These are phyloP conservation scores for Pyrus hybrid DNA, from an alignment of 331 rosid genomes.

Conservation along the genomic window DNA sequence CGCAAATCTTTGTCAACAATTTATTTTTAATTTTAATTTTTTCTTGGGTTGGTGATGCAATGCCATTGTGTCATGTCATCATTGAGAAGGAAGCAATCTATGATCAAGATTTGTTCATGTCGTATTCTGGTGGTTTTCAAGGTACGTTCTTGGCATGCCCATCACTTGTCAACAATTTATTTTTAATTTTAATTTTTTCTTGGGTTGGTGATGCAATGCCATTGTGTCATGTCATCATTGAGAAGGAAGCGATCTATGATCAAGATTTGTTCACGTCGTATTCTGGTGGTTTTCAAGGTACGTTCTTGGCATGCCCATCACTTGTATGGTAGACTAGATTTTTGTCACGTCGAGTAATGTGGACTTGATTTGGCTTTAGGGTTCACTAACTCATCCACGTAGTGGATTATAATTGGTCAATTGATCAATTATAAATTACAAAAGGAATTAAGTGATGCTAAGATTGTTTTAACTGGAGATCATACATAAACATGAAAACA, in stretches of 20 bases:
- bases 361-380: background rate
- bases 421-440: background rate
- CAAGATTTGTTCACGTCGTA: background rate
- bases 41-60: constrained; percentile 13
- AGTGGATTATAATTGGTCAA: background rate
- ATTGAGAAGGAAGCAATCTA: constrained; percentile 11
- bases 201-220: constrained; percentile 12
- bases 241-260: constrained; percentile 2
- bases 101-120: background rate
- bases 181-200: background rate
- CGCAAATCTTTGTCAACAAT: background rate
- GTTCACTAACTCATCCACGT: background rate
- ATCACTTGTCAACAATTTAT: constrained; percentile 4
- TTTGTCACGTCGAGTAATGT: background rate
- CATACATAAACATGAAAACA: background rate
- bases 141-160: background rate
- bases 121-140: background rate
- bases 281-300: background rate
- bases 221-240: constrained; percentile 23
- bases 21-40: background rate
- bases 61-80: constrained; percentile 20
- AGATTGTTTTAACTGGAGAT: background rate
- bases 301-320: constrained; percentile 7
- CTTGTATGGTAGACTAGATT: background rate
- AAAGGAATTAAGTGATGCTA: background rate